phyloP scores from a whole-genome alignment of 169 alveolate genomes.

The Plasmodium blacklocki region DNA sequence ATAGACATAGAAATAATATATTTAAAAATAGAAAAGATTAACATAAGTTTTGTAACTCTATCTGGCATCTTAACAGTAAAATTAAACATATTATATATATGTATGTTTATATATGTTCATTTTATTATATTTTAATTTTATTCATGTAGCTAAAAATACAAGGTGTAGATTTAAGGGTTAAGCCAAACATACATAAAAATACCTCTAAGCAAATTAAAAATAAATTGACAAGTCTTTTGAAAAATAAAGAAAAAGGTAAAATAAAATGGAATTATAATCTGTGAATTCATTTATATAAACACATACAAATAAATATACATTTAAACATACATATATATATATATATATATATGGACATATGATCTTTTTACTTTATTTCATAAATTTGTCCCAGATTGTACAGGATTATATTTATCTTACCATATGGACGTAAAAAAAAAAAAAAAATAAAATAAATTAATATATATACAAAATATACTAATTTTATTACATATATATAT shows the following conservation, averaged over 20 bases:
- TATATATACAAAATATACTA: background rate
- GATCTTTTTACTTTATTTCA: too few relatives aligned
- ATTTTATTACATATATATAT: too few relatives aligned
- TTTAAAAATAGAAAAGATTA: constrained; percentile 65
- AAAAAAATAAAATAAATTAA: background rate
- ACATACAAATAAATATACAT: background rate
- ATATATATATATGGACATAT: background rate
- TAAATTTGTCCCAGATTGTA: background rate
- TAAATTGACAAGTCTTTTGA: constrained; percentile 28
- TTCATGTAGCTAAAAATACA: constrained; percentile 36
- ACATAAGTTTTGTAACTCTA: constrained; percentile 48
- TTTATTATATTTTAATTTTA: background rate
- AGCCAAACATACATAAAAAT: constrained; percentile 56
- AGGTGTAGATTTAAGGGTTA: constrained; percentile 64
- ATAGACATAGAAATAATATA: constrained; percentile 69
- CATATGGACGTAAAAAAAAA: constrained; percentile 18
- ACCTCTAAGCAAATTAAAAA: constrained; percentile 61
- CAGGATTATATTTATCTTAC: constrained; percentile 12
- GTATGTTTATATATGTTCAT: background rate
- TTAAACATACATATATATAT: background rate
- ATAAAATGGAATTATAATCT: background rate
- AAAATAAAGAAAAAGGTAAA: constrained; percentile 30
- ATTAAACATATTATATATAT: background rate
- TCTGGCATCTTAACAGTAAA: constrained; percentile 62
- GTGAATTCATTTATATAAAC: constrained; percentile 2